Evolutionary conservation across 2,329 filamentous ascomycete genomes (phyloP), one percentile per base, ranked within the genome.

Genomic region (Cytospora paraplurivora): DNA sequence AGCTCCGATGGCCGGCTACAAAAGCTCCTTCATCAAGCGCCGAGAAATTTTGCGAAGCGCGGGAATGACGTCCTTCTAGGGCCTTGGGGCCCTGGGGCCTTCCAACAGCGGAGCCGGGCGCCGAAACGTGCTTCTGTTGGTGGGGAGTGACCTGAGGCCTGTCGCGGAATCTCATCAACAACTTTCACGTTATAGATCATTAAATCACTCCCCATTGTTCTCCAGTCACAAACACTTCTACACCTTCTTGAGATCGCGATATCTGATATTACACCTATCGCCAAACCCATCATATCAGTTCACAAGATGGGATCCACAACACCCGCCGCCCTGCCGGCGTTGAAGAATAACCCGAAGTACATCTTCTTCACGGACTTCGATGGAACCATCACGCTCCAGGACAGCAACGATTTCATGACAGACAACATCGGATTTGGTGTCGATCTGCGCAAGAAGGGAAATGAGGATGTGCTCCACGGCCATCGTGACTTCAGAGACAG

Each of bases 291-390:
- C 34, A 52, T 56, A 27, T 27, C 27, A 27, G 27, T 27, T 49
- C 51, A 44, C 72, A 77, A 64, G 59, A 82, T 82, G 79, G 78
- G 78, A 60, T 79, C 79, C 62, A 27, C 50, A 32, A 67, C 73
- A 33, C 66, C 71, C 51, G 74, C 71, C 63, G 75, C 79, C 55
- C 83, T 85, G 33, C 85, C 85, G 62, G 86, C 86, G 52, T 78
- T 88, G 75, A 80, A 80, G 71, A 87, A 82, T 63, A 87, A 90
- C 75, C 93, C 93, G 58, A 90, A 92, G 78, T 91, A 92, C 81
- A 93, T 99, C 81, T 97, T 99, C 85, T 98, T 98, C 82, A 97
- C 93, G 70, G 95, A 99, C 79, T 98, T 98, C 75, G 95, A 99
- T 78, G 95, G 95, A 72, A 98, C 93, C 60, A 94, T 97, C 75